phyloP scores from a whole-genome alignment of 2,329 filamentous ascomycete genomes.

The Penicillium decumbens region DNA sequence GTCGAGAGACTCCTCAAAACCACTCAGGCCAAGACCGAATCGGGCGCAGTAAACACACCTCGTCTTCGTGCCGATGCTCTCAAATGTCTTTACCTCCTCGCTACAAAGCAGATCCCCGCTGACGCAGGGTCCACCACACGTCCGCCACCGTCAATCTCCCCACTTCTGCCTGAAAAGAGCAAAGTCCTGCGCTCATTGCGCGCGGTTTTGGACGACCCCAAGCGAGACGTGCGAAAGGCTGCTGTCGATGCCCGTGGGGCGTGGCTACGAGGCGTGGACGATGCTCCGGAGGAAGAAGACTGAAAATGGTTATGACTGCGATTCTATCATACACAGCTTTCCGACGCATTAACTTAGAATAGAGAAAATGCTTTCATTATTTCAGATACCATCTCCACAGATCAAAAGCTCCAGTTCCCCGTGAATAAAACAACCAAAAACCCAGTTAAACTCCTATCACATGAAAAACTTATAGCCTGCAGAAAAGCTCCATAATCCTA shows the following conservation, averaged over 20 bases:
- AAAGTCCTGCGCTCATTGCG: constrained; percentile 55
- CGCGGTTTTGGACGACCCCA: constrained; percentile 57
- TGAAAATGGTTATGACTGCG: constrained; percentile 15
- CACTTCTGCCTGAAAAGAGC: constrained; percentile 54
- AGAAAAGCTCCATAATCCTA: background rate
- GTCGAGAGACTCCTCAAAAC: constrained; percentile 54
- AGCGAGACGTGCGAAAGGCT: constrained; percentile 58
- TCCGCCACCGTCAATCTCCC: constrained; percentile 32
- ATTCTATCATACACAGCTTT: background rate
- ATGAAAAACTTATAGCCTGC: background rate
- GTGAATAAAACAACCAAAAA: background rate
- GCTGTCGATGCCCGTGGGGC: constrained; percentile 58
- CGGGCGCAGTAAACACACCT: constrained; percentile 21
- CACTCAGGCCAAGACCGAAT: constrained; percentile 19
- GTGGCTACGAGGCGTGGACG: constrained; percentile 56
- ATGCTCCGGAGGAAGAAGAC: constrained; percentile 56
- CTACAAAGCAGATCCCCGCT: constrained; percentile 23
- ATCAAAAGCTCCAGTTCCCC: background rate
- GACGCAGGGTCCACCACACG: constrained; percentile 23
- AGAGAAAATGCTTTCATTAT: background rate
- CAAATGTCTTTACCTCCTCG: constrained; percentile 38
- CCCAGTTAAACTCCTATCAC: background rate
- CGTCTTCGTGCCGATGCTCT: constrained; percentile 35
- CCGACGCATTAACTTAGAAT: background rate
- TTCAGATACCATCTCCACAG: background rate